Evolutionary conservation across 2,329 filamentous ascomycete species (phyloP), one percentile per base, ranked within the genome.

Genomic region (Lasiodiplodia hormozganensis): DNA sequence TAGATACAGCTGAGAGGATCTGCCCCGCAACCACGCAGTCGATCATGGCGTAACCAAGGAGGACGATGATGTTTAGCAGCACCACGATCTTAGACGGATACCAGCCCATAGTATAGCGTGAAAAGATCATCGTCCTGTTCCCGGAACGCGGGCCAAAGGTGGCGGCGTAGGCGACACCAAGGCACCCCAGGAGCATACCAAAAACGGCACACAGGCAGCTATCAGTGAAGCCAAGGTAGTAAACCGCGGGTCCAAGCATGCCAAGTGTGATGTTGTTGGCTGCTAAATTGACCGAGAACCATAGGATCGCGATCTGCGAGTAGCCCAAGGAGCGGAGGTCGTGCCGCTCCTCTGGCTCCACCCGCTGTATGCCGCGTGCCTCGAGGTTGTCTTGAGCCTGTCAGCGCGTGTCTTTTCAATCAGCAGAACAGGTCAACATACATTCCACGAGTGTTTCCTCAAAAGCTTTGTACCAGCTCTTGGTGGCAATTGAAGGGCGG

Each of bases 1-100:
- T 77, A 14, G 87, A 88, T 4, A 92, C 87, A 1, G 89, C 89
- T 4, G 87, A 89, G 2, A 92, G 79, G 31, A 91, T 90, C 74
- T 92, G 89, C 0, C 90, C 90, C 2, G 87, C 87, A 18, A 92
- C 83, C 6, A 92, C 88, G 40, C 85, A 88, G 75, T 89, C 87
- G 69, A 92, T 87, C 74, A 90, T 79, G 21, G 83, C 82, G 72
- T 90, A 90, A 10, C 88, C 88, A 2, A 90, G 80, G 73, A 90
- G 81, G 25, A 89, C 85, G 54, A 90, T 84, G 57, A 90, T 80
- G 73, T 90, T 90, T 68, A 91, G 79, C 25, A 90, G 73, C 16
- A 89, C 87, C 40, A 89, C 84, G 8, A 91, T 76, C 76, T 90
- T 90, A 65, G 85, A 85, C 0, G 88, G 88, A 82, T 86, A 90